Conservation (phyloP, 169 alveolate species). For the Pseudocohnilembus persalinus region DNA sequence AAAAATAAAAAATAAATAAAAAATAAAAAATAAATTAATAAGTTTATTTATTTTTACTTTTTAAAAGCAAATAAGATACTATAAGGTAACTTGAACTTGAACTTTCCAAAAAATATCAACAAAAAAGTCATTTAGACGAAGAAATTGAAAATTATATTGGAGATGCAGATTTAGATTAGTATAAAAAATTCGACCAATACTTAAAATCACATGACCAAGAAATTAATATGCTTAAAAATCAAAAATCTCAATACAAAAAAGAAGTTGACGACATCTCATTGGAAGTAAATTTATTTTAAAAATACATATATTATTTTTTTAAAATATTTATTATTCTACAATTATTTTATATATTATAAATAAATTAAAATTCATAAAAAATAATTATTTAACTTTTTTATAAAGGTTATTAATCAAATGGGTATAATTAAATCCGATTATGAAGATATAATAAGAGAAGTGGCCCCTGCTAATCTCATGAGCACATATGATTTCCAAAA, state of each 20-base stretch:
- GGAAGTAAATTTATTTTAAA: slow-evolving; percentile 4
- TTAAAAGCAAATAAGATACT: slow-evolving; percentile 28
- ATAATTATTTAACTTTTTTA: too few relatives aligned
- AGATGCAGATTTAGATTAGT: slow-evolving; percentile 45
- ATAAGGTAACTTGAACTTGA: slow-evolving; percentile 36
- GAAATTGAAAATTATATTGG: slow-evolving; percentile 42
- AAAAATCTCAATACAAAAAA: slow-evolving; percentile 11
- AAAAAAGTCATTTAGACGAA: slow-evolving; percentile 47
- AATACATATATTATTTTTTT: too few relatives aligned
- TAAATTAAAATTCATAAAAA: not conserved
- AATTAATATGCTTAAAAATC: not conserved
- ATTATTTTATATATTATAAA: too few relatives aligned
- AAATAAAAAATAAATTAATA: not conserved
- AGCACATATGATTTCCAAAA: slow-evolving; percentile 41
- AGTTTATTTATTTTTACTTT: not conserved
- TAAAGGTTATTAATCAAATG: slow-evolving; percentile 15
- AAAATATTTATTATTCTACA: too few relatives aligned
- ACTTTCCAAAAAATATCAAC: slow-evolving; percentile 30
- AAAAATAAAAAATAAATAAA: not conserved
- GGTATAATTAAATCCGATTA: slow-evolving; percentile 34
- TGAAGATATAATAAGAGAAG: slow-evolving; percentile 42
- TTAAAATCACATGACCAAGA: slow-evolving; percentile 32
- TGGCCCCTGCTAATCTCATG: slow-evolving; percentile 31
- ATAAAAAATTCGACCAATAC: slow-evolving; percentile 16
- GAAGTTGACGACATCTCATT: slow-evolving; percentile 27